These are phyloP conservation scores for Suillus ampliporus DNA, from an alignment of 768 basidiomycete genomes.

Conservation along the genomic window DNA sequence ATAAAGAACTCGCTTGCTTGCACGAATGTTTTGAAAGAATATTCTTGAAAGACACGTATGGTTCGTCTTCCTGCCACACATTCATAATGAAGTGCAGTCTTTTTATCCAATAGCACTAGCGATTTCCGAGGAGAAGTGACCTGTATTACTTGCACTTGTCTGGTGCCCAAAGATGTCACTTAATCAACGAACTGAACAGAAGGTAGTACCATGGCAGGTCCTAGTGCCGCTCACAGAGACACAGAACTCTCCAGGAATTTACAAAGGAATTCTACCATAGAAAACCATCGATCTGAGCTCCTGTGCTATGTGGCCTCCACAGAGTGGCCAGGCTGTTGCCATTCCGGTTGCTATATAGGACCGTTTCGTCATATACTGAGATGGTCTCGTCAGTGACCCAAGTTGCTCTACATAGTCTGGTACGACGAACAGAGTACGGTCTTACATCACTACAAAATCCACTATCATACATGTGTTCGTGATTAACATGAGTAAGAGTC, in stretches of 20 bases:
- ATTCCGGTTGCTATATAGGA: background rate
- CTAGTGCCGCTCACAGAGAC: background rate
- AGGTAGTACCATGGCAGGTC: background rate
- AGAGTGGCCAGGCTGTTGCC: background rate
- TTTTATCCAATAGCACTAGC: too few species aligned
- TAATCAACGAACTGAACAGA: background rate
- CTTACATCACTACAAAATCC: background rate
- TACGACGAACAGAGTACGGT: background rate
- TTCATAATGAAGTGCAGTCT: too few species aligned
- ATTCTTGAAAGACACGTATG: too few species aligned
- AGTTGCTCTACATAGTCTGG: background rate
- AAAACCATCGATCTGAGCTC: background rate
- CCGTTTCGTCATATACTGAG: background rate
- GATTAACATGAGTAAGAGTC: constrained; percentile 3
- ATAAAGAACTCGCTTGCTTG: too few species aligned
- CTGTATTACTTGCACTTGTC: background rate
- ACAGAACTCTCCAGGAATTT: background rate
- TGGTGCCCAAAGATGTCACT: background rate
- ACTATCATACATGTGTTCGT: constrained; percentile 1
- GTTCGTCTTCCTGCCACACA: too few species aligned
- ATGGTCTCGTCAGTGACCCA: background rate
- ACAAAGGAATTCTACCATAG: background rate
- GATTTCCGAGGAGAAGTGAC: background rate
- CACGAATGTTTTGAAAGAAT: too few species aligned
- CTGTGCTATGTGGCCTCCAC: background rate